Percentiles rank a stretch among this genome's conserved stretches.
These are phyloP conservation scores for Passalora sequoiae DNA, from an alignment of 2,329 filamentous ascomycete genomes.

Conservation along the genomic window DNA sequence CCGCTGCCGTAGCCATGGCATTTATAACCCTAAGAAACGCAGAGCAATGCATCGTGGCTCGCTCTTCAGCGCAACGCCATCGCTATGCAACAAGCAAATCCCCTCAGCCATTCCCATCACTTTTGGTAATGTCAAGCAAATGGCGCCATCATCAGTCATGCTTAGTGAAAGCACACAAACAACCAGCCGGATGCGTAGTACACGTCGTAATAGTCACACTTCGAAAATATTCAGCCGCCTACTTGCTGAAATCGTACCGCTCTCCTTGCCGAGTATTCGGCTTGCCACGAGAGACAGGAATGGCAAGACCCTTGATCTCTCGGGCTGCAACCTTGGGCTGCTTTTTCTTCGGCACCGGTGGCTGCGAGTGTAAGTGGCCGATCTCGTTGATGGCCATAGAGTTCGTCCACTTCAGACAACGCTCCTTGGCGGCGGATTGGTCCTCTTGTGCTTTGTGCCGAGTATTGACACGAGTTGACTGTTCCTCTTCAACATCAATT, in stretches of 20 bases:
- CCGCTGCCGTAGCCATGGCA: background rate
- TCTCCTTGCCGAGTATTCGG: slow-evolving; percentile 48
- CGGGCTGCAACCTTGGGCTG: slow-evolving; percentile 28
- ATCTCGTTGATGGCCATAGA: slow-evolving; percentile 47
- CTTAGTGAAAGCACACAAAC: background rate
- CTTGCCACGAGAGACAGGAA: slow-evolving; percentile 44
- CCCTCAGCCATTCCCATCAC: background rate
- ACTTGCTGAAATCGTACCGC: slow-evolving; percentile 35
- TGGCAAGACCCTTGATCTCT: slow-evolving; percentile 35
- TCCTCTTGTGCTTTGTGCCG: slow-evolving; percentile 57
- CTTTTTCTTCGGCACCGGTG: slow-evolving; percentile 29
- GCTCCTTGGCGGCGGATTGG: slow-evolving; percentile 49
- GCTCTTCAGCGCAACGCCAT: background rate
- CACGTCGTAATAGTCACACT: too few species aligned
- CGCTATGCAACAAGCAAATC: slow-evolving; percentile 4
- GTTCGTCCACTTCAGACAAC: slow-evolving; percentile 64
- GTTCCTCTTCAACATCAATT: slow-evolving; percentile 44
- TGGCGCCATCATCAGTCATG: slow-evolving; percentile 4
- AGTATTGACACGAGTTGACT: slow-evolving; percentile 54
- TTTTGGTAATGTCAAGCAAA: background rate
- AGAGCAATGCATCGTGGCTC: background rate
- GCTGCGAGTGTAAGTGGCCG: slow-evolving; percentile 30
- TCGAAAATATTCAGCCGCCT: background rate
- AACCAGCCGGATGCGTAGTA: too few species aligned
- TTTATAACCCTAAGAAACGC: background rate